These are phyloP conservation scores for Cystobasidium sp. DNA, from an alignment of 1,284 basidiomycete species.

Conservation along the genomic window DNA sequence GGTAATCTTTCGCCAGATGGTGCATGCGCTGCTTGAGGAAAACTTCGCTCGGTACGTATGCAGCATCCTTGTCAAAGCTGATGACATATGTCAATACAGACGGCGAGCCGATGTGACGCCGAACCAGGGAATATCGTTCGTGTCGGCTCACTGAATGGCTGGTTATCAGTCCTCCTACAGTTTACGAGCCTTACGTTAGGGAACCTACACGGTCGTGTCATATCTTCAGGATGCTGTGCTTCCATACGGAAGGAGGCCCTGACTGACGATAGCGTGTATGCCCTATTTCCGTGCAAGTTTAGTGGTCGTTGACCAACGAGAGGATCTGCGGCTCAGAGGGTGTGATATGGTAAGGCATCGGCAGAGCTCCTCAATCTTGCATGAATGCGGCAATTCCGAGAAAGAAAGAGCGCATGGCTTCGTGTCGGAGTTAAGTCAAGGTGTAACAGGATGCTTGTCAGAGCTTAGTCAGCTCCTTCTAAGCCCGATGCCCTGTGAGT, in stretches of 20 bases:
- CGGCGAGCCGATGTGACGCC: conserved; percentile 9
- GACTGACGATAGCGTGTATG: too few species aligned
- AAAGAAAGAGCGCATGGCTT: too few species aligned
- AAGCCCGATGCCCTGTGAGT: too few species aligned
- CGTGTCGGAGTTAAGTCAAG: too few species aligned
- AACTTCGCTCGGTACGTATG: not conserved
- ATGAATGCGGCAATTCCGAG: too few species aligned
- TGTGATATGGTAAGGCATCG: too few species aligned
- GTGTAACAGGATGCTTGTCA: too few species aligned
- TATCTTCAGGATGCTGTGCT: not conserved
- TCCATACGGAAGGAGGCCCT: not conserved
- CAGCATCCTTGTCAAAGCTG: not conserved
- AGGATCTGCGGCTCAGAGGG: too few species aligned
- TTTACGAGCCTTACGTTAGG: not conserved
- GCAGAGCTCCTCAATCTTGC: too few species aligned
- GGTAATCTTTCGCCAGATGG: not conserved
- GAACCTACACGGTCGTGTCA: conserved; percentile 1
- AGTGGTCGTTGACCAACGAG: too few species aligned
- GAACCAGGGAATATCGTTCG: conserved; percentile 26
- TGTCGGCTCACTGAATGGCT: conserved; percentile 24
- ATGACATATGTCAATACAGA: conserved; percentile 19
- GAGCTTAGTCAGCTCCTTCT: too few species aligned
- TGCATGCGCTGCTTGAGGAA: not conserved
- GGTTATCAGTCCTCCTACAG: not conserved
- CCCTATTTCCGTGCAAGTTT: too few species aligned